Conservation (phyloP, 2,329 filamentous ascomycete species). For the Talaromyces sp. region DNA sequence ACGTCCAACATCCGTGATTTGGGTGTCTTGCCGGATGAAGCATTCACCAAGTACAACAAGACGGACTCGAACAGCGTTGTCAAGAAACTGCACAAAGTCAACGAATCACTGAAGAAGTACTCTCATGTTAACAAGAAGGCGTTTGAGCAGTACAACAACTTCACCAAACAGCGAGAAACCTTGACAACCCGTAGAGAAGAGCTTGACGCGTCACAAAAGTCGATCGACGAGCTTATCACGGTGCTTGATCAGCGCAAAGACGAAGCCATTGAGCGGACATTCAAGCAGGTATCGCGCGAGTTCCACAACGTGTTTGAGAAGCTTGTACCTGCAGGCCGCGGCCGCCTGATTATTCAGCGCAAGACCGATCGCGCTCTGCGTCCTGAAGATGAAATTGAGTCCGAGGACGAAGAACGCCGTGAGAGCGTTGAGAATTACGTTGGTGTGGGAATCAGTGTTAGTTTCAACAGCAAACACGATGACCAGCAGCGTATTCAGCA, state of each 20-base stretch:
- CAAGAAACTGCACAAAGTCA: slow-evolving; percentile 78
- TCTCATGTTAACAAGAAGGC: slow-evolving; percentile 99
- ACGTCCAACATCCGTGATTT: slow-evolving; percentile 87
- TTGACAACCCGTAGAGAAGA: slow-evolving; percentile 80
- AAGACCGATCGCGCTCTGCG: slow-evolving; percentile 67
- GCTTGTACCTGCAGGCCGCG: slow-evolving; percentile 88
- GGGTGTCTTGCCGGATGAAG: slow-evolving; percentile 88
- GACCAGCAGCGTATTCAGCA: slow-evolving; percentile 98
- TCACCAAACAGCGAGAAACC: slow-evolving; percentile 84
- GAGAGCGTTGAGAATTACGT: slow-evolving; percentile 84
- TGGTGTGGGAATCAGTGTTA: slow-evolving; percentile 93
- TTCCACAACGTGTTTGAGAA: slow-evolving; percentile 92
- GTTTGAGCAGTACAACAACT: slow-evolving; percentile 97
- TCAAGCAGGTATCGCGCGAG: slow-evolving; percentile 93
- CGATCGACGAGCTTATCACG: slow-evolving; percentile 87
- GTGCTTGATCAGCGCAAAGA: slow-evolving; percentile 94
- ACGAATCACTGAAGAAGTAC: slow-evolving; percentile 91
- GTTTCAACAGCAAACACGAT: slow-evolving; percentile 97
- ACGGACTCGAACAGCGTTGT: slow-evolving; percentile 71
- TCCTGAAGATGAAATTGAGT: slow-evolving; percentile 62
- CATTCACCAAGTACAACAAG: slow-evolving; percentile 83
- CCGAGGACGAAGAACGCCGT: slow-evolving; percentile 59
- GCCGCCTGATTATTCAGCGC: slow-evolving; percentile 86
- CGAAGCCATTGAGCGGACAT: slow-evolving; percentile 95
- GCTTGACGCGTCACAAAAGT: slow-evolving; percentile 76